These are phyloP conservation scores for Lepidium campestre DNA, from an alignment of 441 rosid genomes.

Conservation along the genomic window DNA sequence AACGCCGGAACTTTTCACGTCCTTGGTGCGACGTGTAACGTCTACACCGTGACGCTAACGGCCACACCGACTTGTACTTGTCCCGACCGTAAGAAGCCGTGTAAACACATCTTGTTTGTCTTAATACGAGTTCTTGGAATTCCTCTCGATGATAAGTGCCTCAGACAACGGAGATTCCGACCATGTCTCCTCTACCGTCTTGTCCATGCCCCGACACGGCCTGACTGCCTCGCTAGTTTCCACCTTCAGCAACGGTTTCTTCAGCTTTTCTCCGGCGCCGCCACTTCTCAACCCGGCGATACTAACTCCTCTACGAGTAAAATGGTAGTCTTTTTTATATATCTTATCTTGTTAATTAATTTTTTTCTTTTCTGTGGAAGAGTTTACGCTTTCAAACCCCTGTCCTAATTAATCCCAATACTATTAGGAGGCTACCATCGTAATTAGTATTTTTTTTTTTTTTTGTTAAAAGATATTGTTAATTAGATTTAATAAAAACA, in stretches of 20 bases:
- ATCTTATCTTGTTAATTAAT: not conserved
- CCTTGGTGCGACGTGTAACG: constrained; percentile 80
- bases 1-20: constrained; percentile 50
- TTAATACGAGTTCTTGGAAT: constrained; percentile 65
- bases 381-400: no score
- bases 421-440: no score
- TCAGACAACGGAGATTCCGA: constrained; percentile 53
- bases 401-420: no score
- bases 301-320: not conserved
- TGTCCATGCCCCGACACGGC: constrained; percentile 37
- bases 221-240: constrained; percentile 47
- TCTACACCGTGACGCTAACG: constrained; percentile 59
- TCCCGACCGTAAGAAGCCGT: constrained; percentile 72
- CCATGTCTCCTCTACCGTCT: constrained; percentile 55
- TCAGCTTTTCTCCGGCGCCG: constrained; percentile 33
- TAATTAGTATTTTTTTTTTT: no score
- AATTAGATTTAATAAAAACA: not conserved
- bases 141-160: constrained; percentile 54
- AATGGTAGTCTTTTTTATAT: constrained; percentile 7
- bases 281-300: not conserved
- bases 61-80: constrained; percentile 69
- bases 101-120: constrained; percentile 79
- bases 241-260: constrained; percentile 54
- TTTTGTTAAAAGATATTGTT: no score
- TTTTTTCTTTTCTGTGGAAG: not conserved